These are phyloP conservation scores for Lumnitzera racemosa DNA, from an alignment of 345 rosid genomes.

Conservation along the genomic window DNA sequence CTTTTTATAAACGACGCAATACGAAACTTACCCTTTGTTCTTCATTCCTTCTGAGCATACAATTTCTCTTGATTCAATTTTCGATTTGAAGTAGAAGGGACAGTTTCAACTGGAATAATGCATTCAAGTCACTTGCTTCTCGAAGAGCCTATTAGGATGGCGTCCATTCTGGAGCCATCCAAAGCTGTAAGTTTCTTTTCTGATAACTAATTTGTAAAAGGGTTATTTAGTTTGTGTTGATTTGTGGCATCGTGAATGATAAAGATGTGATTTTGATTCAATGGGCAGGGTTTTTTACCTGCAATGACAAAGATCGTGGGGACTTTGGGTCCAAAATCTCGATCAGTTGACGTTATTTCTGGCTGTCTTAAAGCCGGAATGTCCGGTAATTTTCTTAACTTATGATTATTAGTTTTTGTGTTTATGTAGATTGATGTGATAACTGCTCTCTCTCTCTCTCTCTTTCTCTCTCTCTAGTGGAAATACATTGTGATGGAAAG, in stretches of 20 bases:
- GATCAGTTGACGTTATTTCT: constrained; percentile 65
- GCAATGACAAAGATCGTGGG: constrained; percentile 98
- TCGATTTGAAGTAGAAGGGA: too few species aligned
- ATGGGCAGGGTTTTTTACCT: constrained; percentile 71
- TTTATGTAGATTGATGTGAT: background rate
- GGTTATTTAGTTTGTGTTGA: background rate
- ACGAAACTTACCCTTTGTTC: too few species aligned
- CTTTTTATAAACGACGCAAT: too few species aligned
- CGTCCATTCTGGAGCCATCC: constrained; percentile 91
- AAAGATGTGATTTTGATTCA: background rate
- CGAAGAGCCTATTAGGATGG: constrained; percentile 99
- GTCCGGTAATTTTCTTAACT: constrained; percentile 46
- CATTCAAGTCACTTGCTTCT: constrained; percentile 91
- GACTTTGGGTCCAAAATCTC: constrained; percentile 80
- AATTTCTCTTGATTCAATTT: too few species aligned
- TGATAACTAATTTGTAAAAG: background rate
- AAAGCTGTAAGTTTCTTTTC: constrained; percentile 53
- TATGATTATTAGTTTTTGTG: background rate
- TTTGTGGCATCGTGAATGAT: constrained; percentile 2
- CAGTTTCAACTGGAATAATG: constrained; percentile 31
- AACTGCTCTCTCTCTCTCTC: background rate
- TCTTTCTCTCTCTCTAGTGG: too few species aligned
- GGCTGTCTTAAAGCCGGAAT: constrained; percentile 85
- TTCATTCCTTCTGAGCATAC: too few species aligned
- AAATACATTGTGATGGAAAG: background rate